Percentiles rank a stretch among this genome's conserved stretches.
These are phyloP conservation scores for Serendipita sp. DNA, from an alignment of 768 basidiomycete species.

Conservation along the genomic window DNA sequence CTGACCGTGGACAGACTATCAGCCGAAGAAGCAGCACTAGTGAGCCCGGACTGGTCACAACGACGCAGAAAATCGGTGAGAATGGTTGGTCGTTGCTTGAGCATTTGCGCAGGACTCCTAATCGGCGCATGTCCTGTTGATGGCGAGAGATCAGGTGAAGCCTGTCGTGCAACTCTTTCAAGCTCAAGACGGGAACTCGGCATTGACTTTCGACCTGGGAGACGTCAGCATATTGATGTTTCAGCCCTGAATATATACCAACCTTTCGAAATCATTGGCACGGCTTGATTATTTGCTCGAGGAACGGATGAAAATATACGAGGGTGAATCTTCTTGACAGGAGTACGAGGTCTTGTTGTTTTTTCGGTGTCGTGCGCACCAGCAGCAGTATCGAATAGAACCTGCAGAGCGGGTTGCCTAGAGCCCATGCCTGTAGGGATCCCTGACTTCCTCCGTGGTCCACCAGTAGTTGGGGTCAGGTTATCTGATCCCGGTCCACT, in stretches of 20 bases:
- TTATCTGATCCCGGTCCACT: background rate
- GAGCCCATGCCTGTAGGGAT: background rate
- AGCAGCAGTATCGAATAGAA: constrained; percentile 2
- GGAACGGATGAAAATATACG: constrained; percentile 3
- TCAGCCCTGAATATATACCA: background rate
- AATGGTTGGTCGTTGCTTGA: constrained; percentile 2
- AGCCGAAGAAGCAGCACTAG: background rate
- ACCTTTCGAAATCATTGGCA: background rate
- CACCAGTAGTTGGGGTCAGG: background rate
- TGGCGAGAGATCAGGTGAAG: background rate
- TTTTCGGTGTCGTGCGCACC: background rate
- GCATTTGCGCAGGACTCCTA: background rate
- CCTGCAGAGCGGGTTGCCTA: background rate
- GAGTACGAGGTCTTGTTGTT: background rate
- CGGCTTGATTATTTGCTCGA: background rate
- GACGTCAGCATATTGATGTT: background rate
- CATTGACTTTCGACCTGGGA: background rate
- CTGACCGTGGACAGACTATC: background rate
- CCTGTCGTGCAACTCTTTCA: background rate
- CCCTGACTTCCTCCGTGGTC: background rate
- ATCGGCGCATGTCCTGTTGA: background rate
- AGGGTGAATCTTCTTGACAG: background rate
- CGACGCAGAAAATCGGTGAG: background rate
- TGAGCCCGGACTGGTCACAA: background rate
- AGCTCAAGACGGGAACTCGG: background rate